Percentiles rank a stretch among this genome's conserved stretches.
phyloP scores from a whole-genome alignment of 495 filamentous ascomycete species.

The Neurospora cerealis region DNA sequence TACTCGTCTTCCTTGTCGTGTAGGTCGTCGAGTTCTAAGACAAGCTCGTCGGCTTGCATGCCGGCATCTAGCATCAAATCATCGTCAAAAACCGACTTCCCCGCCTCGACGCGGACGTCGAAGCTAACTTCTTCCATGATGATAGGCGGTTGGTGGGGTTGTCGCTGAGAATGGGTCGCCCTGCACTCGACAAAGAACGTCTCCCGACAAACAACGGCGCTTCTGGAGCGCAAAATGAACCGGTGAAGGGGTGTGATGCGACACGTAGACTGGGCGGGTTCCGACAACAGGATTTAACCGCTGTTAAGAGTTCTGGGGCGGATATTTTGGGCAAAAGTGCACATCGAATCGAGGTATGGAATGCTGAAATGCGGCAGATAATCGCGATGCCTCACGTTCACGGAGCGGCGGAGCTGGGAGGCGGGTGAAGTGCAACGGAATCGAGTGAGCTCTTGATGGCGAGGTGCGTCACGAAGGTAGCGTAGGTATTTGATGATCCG shows the following conservation, averaged over 20 bases:
- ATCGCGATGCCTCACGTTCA: neutral
- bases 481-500: neutral
- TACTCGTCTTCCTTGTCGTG: conserved; percentile 6
- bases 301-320: neutral
- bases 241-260: neutral
- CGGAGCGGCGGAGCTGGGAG: neutral
- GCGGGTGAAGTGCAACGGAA: neutral
- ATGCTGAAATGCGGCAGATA: neutral
- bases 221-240: neutral
- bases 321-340: neutral
- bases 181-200: neutral
- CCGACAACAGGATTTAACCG: neutral
- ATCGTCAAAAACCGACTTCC: conserved; percentile 19
- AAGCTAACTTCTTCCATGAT: conserved; percentile 18
- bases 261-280: neutral
- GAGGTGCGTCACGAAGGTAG: neutral
- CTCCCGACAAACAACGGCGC: neutral
- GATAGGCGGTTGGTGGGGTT: neutral
- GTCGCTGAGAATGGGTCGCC: neutral
- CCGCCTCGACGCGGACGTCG: conserved; percentile 9
- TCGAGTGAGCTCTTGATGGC: neutral
- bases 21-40: conserved; percentile 16
- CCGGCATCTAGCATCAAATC: conserved; percentile 14
- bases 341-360: neutral
- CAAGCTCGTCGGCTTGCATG: conserved; percentile 19